Conservation (phyloP, 2,329 filamentous ascomycete genomes). For the Canariomyces notabilis region DNA sequence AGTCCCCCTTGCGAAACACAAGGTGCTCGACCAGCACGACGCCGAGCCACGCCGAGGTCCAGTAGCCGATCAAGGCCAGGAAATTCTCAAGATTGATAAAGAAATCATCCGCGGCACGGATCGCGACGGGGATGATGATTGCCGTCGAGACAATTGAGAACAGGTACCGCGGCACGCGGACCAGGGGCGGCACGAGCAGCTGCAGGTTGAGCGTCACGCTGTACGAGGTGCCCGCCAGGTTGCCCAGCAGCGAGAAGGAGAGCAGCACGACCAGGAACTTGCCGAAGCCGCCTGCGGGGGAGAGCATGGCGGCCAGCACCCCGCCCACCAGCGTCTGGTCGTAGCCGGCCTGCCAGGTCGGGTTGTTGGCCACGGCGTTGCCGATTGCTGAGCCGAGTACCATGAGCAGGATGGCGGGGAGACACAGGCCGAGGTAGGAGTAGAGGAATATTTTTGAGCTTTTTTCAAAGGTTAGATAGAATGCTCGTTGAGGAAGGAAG, state of each 20-base stretch:
- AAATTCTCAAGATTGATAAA: conserved; percentile 41
- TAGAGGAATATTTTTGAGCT: conserved; percentile 45
- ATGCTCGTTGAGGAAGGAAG: background rate
- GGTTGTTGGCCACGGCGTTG: conserved; percentile 50
- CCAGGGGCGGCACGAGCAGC: conserved; percentile 36
- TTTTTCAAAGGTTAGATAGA: background rate
- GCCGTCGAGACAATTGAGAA: conserved; percentile 37
- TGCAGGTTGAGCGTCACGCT: conserved; percentile 59
- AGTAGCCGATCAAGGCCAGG: conserved; percentile 41
- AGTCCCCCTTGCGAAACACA: conserved; percentile 23
- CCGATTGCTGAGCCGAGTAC: conserved; percentile 60
- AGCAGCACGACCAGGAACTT: conserved; percentile 58
- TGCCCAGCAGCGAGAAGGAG: conserved; percentile 53
- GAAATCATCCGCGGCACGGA: conserved; percentile 37
- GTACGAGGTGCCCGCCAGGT: conserved; percentile 56
- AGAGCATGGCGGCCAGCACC: conserved; percentile 55
- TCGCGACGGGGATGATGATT: conserved; percentile 38
- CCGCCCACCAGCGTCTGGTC: conserved; percentile 51
- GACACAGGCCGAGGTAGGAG: conserved; percentile 49
- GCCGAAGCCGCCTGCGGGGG: conserved; percentile 54
- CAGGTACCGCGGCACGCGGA: conserved; percentile 37
- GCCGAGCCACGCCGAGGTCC: conserved; percentile 39
- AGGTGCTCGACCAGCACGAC: conserved; percentile 33
- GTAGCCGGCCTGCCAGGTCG: conserved; percentile 51
- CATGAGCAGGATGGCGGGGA: conserved; percentile 57